Conservation (phyloP, 208 protist species). For the Angomonas ambiguus region DNA sequence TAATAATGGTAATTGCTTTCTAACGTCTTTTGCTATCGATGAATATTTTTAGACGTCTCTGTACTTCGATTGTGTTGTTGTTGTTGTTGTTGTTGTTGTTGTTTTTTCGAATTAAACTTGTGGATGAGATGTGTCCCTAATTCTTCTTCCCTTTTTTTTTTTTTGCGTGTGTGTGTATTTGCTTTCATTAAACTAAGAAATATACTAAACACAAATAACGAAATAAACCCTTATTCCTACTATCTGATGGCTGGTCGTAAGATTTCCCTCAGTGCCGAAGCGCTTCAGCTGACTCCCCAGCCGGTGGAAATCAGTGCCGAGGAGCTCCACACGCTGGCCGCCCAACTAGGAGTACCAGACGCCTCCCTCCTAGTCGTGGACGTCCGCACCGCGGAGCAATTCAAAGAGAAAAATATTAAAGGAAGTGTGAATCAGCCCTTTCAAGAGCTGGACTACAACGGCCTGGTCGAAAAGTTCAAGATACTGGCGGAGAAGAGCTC, state of each 20-base stretch:
- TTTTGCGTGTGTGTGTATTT: background rate
- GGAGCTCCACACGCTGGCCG: conserved; percentile 19
- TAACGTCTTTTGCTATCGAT: no score
- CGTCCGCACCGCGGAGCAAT: conserved; percentile 40
- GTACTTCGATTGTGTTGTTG: no score
- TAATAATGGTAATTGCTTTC: no score
- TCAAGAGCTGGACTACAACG: conserved; percentile 23
- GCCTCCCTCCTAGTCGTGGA: conserved; percentile 21
- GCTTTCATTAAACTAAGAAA: background rate
- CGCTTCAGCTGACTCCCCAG: background rate
- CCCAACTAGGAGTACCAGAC: background rate
- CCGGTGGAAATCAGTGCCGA: conserved; percentile 24
- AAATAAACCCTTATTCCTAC: background rate
- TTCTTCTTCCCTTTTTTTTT: background rate
- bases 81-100: no score
- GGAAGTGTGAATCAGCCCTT: conserved; percentile 40
- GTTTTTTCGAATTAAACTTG: no score
- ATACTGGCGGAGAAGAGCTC: conserved; percentile 4
- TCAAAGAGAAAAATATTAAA: conserved; percentile 22
- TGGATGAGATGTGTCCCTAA: background rate
- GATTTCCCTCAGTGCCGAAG: conserved; percentile 7
- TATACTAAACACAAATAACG: background rate
- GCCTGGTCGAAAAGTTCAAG: conserved; percentile 5
- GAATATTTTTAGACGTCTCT: no score
- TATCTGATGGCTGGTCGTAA: background rate